phyloP scores from a whole-genome alignment of 176 grass and related monocot species.

The Eragrostis curvula region DNA sequence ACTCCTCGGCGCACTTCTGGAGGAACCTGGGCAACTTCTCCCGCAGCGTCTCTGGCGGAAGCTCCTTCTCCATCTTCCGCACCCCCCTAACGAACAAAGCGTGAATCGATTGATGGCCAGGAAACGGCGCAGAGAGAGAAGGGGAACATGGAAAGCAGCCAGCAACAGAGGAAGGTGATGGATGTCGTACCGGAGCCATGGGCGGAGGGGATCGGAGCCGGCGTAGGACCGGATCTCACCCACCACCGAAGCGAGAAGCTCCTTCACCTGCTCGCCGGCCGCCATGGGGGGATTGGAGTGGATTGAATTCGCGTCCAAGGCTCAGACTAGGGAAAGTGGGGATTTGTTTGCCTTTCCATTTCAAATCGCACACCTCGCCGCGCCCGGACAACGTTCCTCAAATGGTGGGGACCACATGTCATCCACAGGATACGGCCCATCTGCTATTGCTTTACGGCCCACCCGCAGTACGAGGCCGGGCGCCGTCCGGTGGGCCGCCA shows the following conservation, averaged over 20 bases:
- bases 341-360: background rate
- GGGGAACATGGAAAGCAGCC: no score
- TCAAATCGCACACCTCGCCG: background rate
- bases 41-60: conserved; percentile 54
- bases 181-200: conserved; percentile 68
- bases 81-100: conserved; percentile 51
- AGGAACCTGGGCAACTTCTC: conserved; percentile 93
- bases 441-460: background rate
- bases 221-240: conserved; percentile 67
- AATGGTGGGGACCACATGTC: background rate
- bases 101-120: background rate
- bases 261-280: conserved; percentile 53
- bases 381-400: background rate
- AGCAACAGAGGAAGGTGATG: background rate
- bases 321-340: no score
- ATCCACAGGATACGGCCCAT: background rate
- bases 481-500: background rate
- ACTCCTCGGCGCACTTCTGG: conserved; percentile 89
- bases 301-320: background rate
- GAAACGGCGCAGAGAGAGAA: background rate
- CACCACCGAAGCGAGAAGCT: conserved; percentile 70
- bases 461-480: background rate
- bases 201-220: conserved; percentile 77
- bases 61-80: conserved; percentile 56
- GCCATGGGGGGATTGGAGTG: conserved; percentile 53